These are phyloP conservation scores for Macrolepiota fuliginosa DNA, from an alignment of 768 basidiomycete species.

Conservation along the genomic window DNA sequence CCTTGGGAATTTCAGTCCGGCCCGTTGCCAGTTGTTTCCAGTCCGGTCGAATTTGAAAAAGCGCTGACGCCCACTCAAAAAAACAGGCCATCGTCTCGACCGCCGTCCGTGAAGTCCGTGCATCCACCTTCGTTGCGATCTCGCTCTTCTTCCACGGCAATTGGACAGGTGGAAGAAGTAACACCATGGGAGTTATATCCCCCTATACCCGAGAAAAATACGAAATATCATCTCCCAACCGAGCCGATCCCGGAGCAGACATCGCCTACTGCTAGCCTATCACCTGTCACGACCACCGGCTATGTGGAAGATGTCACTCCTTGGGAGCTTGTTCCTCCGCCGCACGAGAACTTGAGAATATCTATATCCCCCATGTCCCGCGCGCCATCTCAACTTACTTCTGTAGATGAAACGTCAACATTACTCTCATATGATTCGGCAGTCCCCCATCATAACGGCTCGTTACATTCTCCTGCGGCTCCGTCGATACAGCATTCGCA, in stretches of 20 bases:
- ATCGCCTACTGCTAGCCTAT: slow-evolving; percentile 2
- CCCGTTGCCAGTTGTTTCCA: background rate
- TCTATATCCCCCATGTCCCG: background rate
- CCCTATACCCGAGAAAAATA: slow-evolving; percentile 11
- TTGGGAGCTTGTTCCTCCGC: slow-evolving; percentile 20
- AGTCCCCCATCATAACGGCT: background rate
- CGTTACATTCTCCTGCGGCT: slow-evolving; percentile 6
- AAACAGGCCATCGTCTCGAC: slow-evolving; percentile 15
- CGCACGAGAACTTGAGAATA: background rate
- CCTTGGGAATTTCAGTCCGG: slow-evolving; percentile 15
- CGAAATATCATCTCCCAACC: slow-evolving; percentile 5
- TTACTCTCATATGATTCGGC: slow-evolving; percentile 10
- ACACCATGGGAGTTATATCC: slow-evolving; percentile 35
- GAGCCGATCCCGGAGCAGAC: slow-evolving; percentile 2
- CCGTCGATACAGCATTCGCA: slow-evolving; percentile 7
- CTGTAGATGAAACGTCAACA: slow-evolving; percentile 4
- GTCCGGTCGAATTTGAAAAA: slow-evolving; percentile 3
- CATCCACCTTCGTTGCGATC: slow-evolving; percentile 17
- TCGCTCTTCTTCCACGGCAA: slow-evolving; percentile 18
- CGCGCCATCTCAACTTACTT: slow-evolving; percentile 1
- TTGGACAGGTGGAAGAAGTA: slow-evolving; percentile 26
- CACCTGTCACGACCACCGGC: slow-evolving; percentile 12
- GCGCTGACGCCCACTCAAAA: slow-evolving; percentile 15
- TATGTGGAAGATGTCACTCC: slow-evolving; percentile 22
- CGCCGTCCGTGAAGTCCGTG: slow-evolving; percentile 2